These are phyloP conservation scores for Neurospora crassa DNA, from an alignment of 2,329 filamentous ascomycete species.

Conservation along the genomic window DNA sequence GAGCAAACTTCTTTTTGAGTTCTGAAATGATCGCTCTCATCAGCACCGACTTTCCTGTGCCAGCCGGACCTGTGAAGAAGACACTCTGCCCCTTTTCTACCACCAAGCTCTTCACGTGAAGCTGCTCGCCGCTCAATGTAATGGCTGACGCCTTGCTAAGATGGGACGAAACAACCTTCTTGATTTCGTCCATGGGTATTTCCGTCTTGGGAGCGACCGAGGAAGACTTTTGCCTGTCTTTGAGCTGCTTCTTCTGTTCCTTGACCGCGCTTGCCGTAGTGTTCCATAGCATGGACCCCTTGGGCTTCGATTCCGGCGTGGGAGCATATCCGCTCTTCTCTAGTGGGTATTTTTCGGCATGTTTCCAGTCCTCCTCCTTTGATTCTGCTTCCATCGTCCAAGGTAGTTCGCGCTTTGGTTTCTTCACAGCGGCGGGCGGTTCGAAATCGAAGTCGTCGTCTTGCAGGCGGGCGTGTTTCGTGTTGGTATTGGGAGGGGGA, in stretches of 20 bases:
- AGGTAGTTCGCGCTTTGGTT: constrained; percentile 55
- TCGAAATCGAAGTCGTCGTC: constrained; percentile 20
- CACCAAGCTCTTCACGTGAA: constrained; percentile 73
- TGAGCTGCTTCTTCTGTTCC: constrained; percentile 67
- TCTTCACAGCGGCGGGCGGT: constrained; percentile 29
- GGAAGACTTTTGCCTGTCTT: constrained; percentile 45
- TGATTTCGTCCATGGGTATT: constrained; percentile 35
- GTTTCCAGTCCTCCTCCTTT: constrained; percentile 20
- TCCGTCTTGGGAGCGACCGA: constrained; percentile 31
- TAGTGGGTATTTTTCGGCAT: constrained; percentile 25
- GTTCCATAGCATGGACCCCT: constrained; percentile 51
- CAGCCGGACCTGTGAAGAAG: constrained; percentile 95
- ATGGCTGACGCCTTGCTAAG: constrained; percentile 37
- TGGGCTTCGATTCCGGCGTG: constrained; percentile 25
- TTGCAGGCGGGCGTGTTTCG: constrained; percentile 34
- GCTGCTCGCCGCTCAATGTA: constrained; percentile 77
- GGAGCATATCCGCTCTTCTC: constrained; percentile 22
- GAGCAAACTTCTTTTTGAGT: constrained; percentile 64
- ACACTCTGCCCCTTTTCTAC: constrained; percentile 74
- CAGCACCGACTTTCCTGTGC: constrained; percentile 93
- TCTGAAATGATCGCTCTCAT: constrained; percentile 84
- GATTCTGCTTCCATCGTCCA: constrained; percentile 17
- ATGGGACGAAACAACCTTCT: constrained; percentile 30
- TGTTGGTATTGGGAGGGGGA: constrained; percentile 14
- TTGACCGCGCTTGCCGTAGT: constrained; percentile 65